phyloP scores from a whole-genome alignment of 179 eudicot species.

The Sideroxylon spinosum region DNA sequence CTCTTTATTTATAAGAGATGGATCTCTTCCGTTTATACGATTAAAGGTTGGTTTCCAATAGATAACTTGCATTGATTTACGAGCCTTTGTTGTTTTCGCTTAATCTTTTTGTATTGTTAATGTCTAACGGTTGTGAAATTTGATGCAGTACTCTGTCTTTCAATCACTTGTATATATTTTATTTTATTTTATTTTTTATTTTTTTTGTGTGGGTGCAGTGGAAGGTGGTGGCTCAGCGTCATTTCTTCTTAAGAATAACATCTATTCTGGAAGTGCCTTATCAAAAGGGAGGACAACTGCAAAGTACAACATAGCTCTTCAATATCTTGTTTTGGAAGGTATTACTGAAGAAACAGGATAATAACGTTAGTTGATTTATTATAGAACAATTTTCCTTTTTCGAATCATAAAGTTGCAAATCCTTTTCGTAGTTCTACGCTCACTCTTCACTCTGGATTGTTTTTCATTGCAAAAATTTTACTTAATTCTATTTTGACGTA shows the following conservation, averaged over 20 bases:
- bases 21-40: slow-evolving; percentile 60
- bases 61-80: too few species aligned
- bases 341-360: slow-evolving; percentile 23
- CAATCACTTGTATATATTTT: too few species aligned
- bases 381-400: background rate
- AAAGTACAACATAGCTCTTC: slow-evolving; percentile 79
- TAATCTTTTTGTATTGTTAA: background rate
- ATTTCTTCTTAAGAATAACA: slow-evolving; percentile 42
- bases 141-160: background rate
- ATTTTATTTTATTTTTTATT: too few species aligned
- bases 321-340: slow-evolving; percentile 60
- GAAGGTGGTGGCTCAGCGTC: slow-evolving; percentile 53
- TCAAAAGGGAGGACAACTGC: slow-evolving; percentile 42
- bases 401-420: background rate
- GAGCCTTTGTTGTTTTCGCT: background rate
- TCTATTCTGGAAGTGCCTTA: slow-evolving; percentile 30
- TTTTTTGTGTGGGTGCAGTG: slow-evolving; percentile 26
- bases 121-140: background rate
- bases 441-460: too few species aligned
- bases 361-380: too few species aligned
- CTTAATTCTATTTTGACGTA: too few species aligned
- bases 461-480: too few species aligned
- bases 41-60: slow-evolving; percentile 42
- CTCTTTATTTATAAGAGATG: slow-evolving; percentile 79
- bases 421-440: background rate